Conservation (phyloP, 2,329 filamentous ascomycete species). For the Diaporthe nobilis region DNA sequence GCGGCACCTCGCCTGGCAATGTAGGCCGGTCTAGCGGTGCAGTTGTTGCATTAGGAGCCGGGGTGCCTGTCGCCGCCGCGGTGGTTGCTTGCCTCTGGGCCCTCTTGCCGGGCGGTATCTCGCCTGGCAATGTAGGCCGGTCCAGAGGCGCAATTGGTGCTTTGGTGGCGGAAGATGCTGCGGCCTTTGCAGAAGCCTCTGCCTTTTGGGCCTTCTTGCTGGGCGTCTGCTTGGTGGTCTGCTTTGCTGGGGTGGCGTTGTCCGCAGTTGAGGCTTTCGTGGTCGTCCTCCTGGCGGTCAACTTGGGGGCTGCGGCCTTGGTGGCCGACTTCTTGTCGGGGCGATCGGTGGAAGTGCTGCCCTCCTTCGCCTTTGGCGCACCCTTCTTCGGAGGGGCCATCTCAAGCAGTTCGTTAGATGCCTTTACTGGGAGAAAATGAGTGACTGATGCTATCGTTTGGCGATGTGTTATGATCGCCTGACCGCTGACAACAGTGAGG, state of each 20-base stretch:
- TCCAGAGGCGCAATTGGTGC: constrained; percentile 40
- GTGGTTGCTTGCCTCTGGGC: not conserved
- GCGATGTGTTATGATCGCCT: not conserved
- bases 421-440: constrained; percentile 41
- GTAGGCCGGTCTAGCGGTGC: constrained; percentile 29
- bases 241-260: not conserved
- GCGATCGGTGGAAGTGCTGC: not conserved
- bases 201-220: constrained; percentile 39
- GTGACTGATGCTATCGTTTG: not conserved
- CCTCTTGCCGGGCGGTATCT: not conserved
- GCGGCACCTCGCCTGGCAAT: constrained; percentile 14
- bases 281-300: not conserved
- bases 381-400: constrained; percentile 42
- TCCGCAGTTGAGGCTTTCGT: not conserved
- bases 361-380: constrained; percentile 35
- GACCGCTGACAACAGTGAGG: too few relatives aligned
- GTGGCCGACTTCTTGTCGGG: constrained; percentile 42
- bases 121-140: not conserved
- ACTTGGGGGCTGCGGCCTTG: not conserved
- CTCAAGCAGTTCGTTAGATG: constrained; percentile 33
- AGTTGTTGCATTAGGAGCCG: not conserved
- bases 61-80: constrained; percentile 44
- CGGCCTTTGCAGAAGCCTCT: not conserved
- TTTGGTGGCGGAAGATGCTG: not conserved
- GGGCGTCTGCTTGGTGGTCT: not conserved